Evolutionary conservation across 352 stramenopile genomes (phyloP), one percentile per base, ranked within the genome.

Genomic region (Peronospora farinosa): DNA sequence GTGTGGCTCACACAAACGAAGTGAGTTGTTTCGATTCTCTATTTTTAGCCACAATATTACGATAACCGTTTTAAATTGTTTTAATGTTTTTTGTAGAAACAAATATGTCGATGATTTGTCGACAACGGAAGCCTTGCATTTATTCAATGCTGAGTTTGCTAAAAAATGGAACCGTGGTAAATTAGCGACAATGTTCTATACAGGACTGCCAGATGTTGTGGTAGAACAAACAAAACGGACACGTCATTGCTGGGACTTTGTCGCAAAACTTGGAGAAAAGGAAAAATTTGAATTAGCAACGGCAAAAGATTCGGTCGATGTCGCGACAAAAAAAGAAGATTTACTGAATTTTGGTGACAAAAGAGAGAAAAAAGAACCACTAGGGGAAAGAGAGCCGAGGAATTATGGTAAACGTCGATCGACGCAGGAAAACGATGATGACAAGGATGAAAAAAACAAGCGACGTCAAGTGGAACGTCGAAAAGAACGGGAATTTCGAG

Each of bases 71-170:
- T 37, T 0, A 47, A 21, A 32, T 25, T 54, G 6, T 10, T 40
- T 7, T 40, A 21, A 17, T 40, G n/a, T 21, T 15, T 16, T 15
- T 21, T 21, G 19, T 51, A 85, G 76, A 47, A 47, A 57, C 40
- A 69, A 80, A 54, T 91, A 85, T 57, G 56, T 91, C 7, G 77
- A 91, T 17, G 76, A 91, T 50, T 55, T 91, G 23, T 81, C 74
- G 44, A 82, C 70, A 1, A 57, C 80, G 1, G 67, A 88, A 25
- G 63, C 72, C 2, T 74, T 47, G 50, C 12, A 60, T 23, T 61
- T 84, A 7, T 91, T 91, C 51, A 38, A n/a, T 6, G 25, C 61
- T 47, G 65, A 82, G 21, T 91, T 91, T 40, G 65, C 70, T 4
- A 68, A 54, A 16, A 73, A 73, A 32, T 91, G 79, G 79, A 91